Percentiles rank a stretch among this genome's conserved stretches.
Evolutionary conservation across 2,329 filamentous ascomycete species (phyloP).

Genomic region (Stachybotrys echinatus): DNA sequence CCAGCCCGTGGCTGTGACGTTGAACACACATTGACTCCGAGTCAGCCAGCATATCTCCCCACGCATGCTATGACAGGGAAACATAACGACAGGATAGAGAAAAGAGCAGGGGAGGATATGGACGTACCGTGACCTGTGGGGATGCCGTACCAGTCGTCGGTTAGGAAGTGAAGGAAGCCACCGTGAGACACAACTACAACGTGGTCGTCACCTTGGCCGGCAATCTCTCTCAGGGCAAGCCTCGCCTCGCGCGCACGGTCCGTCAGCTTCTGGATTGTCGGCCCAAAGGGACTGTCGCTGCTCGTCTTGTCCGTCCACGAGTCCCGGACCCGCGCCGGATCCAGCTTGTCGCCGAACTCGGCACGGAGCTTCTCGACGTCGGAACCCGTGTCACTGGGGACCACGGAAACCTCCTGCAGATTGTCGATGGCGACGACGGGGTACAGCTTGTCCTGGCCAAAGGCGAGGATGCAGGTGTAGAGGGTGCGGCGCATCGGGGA

Average conservation of each 20-base stretch:
- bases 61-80: background rate
- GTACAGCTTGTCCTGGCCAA: constrained; percentile 44
- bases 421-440: constrained; percentile 64
- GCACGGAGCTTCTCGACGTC: constrained; percentile 45
- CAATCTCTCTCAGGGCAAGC: constrained; percentile 46
- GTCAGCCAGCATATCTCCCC: constrained; percentile 6
- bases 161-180: constrained; percentile 78
- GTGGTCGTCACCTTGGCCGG: constrained; percentile 45
- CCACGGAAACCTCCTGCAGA: constrained; percentile 70
- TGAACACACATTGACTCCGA: background rate
- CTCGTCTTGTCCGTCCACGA: constrained; percentile 67
- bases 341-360: constrained; percentile 60
- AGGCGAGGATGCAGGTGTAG: constrained; percentile 68
- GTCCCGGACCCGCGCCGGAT: constrained; percentile 54
- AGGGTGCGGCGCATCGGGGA: constrained; percentile 79
- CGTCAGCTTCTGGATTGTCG: constrained; percentile 47
- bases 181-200: constrained; percentile 78
- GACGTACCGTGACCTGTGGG: constrained; percentile 33
- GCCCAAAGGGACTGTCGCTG: constrained; percentile 35
- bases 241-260: constrained; percentile 57
- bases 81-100: background rate
- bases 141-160: constrained; percentile 70
- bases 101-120: background rate
- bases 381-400: constrained; percentile 73
- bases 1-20: constrained; percentile 70